Evolutionary conservation across 2,329 filamentous ascomycete genomes (phyloP), one percentile per base, ranked within the genome.

Genomic region (Aspergillus ustus): DNA sequence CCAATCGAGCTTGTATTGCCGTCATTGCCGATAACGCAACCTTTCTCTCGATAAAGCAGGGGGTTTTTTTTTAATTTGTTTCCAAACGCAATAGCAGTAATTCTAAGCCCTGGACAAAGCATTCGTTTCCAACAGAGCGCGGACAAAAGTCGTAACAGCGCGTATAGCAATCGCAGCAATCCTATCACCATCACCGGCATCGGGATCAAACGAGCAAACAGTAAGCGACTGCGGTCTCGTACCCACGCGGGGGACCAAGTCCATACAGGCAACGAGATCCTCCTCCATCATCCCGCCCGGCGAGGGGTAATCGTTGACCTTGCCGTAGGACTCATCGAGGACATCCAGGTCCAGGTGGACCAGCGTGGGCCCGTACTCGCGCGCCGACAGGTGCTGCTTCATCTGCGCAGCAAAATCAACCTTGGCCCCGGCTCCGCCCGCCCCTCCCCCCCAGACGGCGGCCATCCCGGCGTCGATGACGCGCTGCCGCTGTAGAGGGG

Each of bases 281-380:
- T 15, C 2, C 45, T 54, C 49, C 13, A 49, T n/a, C 34, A 80
- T 37, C 0, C 75, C 76, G 1, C 75, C 76, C 1, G 71, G 68
- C 0, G 72, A 75, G 25, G 75, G 72, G 57, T 73, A 78, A 40
- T 73, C 73, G 59, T 79, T 78, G 4, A 72, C 75, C n/a, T 67
- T 69, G 0, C 76, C 76, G 13, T 76, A 63, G 1, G 69, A 73
- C 2, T 68, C 60, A 49, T 79, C 76, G 4, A 78, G 63, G 4
- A 70, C 66, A 55, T 78, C 77, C 5, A 78, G 66, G 49, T 79
- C 77, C 2, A 79, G 55, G 50, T 78, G 77, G 7, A 78, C 70
- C 55, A 77, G 64, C 2, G 71, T 68, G 17, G 57, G 53, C 28
- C 53, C 57, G 48, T 63, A 69, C 51, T 45, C 46, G 22, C 34